Base-by-base conservation (phyloP, 371 early-diverging fungal species). In the Mucor lusitanicus region DNA sequence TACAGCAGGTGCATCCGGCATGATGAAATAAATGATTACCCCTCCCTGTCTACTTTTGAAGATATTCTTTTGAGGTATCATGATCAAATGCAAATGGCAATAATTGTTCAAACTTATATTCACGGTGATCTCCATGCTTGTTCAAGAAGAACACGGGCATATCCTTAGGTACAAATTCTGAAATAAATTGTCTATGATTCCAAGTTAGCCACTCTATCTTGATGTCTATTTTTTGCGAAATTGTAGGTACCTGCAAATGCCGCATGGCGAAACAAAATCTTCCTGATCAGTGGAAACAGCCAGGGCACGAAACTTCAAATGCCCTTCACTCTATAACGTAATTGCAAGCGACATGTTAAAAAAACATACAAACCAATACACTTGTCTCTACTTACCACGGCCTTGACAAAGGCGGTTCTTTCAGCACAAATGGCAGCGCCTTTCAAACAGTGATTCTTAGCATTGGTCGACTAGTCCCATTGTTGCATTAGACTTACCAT, bases 361-460 rank as follows among this genome's bases (percentile, higher is more conserved):
- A 46, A n/a, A n/a, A 46, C 21, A 27, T 19, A 25, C 40, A 42
- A 23, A 21, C 33, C 35, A 23, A 23, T 21, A n/a, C 7, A 48
- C 58, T 28, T 9, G 4, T 6, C 25, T 55, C 35, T 35, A 56
- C 85, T 76, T 86, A 89, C 89, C 57, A 95, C 85, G 27, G 94
- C 95, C 68, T 95, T 94, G 13, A 88, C 87, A 72, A 88, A 88
- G 1, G 94, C 94, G 6, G 92, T 92, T 64, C 94, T 79, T 77
- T 95, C 95, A 40, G 94, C 95, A 78, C 95, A 95, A 44, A 93
- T 92, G 58, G 85, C 81, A 21, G 76, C 87, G 53, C 90, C 88
- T 86, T 85, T 63, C 6, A 28, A 21, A 13, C 12, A 0, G 25
- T 15, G 21, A 55, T 19, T 19, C 37, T 25, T 23, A 25, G 17